phyloP scores from a whole-genome alignment of 352 stramenopile species.

The Peronospora belbahrii region DNA sequence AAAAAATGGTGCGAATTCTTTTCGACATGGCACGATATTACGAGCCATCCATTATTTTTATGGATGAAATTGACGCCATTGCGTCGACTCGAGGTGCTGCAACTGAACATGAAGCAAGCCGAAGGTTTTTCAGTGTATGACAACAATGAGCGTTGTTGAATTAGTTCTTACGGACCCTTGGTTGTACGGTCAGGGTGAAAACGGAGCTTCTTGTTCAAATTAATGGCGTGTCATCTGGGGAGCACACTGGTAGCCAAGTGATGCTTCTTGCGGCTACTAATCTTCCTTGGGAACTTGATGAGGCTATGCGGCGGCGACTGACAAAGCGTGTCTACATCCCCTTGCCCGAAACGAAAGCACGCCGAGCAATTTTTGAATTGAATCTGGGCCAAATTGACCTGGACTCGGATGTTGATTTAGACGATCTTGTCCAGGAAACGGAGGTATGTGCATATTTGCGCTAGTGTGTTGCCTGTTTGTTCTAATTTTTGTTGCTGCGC shows the following conservation, averaged over 20 bases:
- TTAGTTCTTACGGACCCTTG: not conserved
- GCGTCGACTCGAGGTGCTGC: conserved; percentile 55
- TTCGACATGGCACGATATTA: conserved; percentile 99
- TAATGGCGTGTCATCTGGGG: conserved; percentile 85
- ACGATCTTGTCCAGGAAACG: conserved; percentile 58
- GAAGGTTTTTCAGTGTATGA: conserved; percentile 28
- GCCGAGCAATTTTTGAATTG: conserved; percentile 65
- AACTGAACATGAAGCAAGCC: conserved; percentile 82
- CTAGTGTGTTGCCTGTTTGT: not conserved
- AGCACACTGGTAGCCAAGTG: conserved; percentile 45
- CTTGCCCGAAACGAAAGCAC: conserved; percentile 42
- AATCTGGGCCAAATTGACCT: conserved; percentile 76
- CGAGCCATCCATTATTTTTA: conserved; percentile 95
- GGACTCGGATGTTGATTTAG: conserved; percentile 65
- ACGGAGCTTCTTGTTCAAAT: conserved; percentile 97
- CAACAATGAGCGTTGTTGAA: not conserved
- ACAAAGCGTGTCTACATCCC: conserved; percentile 93
- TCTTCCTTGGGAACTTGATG: conserved; percentile 94
- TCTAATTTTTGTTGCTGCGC: not conserved
- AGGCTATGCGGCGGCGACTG: conserved; percentile 90
- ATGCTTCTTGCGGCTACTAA: conserved; percentile 96
- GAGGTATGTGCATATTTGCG: conserved; percentile 29
- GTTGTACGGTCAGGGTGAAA: conserved; percentile 78
- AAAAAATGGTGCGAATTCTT: conserved; percentile 95
- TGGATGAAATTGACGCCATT: conserved; percentile 97